Evolutionary conservation across 495 filamentous ascomycete genomes (phyloP).

Genomic region (Extremus antarcticus): DNA sequence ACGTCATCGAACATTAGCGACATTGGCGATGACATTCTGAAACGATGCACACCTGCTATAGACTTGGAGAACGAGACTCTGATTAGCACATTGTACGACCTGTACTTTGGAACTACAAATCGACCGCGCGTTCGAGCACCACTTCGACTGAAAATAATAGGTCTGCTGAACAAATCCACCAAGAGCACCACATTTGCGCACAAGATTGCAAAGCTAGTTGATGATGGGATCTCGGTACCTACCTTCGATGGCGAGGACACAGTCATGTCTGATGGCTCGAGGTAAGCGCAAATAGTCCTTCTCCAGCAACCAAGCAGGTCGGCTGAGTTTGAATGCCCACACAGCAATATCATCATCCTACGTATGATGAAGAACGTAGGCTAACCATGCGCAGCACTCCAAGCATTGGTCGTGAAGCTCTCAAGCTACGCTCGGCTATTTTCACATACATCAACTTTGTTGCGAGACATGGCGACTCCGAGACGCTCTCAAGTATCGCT

Average conservation of each 20-base stretch:
- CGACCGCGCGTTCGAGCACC: slow-evolving; percentile 50
- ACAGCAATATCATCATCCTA: too few relatives aligned
- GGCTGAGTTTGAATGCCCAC: too few relatives aligned
- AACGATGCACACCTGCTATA: slow-evolving; percentile 51
- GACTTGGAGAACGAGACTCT: slow-evolving; percentile 60
- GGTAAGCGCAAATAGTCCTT: slow-evolving; percentile 20
- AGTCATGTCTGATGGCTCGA: slow-evolving; percentile 20
- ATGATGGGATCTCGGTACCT: slow-evolving; percentile 44
- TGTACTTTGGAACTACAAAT: slow-evolving; percentile 50
- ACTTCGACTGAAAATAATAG: slow-evolving; percentile 65
- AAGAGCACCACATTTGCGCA: slow-evolving; percentile 51
- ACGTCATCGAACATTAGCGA: slow-evolving; percentile 69
- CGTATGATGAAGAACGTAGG: too few relatives aligned
- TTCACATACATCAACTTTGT: slow-evolving; percentile 85
- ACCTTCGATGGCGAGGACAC: slow-evolving; percentile 20
- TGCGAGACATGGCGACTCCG: slow-evolving; percentile 56
- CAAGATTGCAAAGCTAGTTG: slow-evolving; percentile 57
- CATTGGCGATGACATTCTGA: slow-evolving; percentile 73
- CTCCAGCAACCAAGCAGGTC: too few relatives aligned
- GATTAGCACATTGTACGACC: slow-evolving; percentile 51
- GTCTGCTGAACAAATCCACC: slow-evolving; percentile 64
- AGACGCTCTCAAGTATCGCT: slow-evolving; percentile 51
- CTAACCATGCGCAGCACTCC: background rate
- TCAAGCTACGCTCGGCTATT: slow-evolving; percentile 68
- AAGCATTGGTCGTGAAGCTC: slow-evolving; percentile 51